Evolutionary conservation across 2,329 filamentous ascomycete genomes (phyloP).

Genomic region (Diplodia scrobiculata): DNA sequence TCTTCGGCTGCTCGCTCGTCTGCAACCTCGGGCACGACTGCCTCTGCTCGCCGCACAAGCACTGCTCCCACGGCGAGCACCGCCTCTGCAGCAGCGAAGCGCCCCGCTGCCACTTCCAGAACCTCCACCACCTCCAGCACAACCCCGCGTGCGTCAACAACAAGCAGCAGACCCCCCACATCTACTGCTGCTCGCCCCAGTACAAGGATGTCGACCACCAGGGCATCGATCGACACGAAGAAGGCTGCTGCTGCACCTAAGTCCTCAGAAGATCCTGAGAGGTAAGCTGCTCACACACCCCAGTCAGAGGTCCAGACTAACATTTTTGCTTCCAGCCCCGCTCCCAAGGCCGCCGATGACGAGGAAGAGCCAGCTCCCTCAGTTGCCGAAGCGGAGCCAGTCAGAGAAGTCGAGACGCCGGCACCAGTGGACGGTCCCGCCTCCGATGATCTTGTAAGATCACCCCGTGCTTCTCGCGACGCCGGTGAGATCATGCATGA

Average conservation of each 20-base stretch:
- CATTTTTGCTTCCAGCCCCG: background rate
- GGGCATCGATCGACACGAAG: conserved; percentile 15
- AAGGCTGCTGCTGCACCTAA: conserved; percentile 7
- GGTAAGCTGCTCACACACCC: conserved; percentile 1
- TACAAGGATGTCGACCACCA: conserved; percentile 12
- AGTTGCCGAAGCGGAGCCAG: background rate
- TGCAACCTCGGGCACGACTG: conserved; percentile 6
- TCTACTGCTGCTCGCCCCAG: conserved; percentile 18
- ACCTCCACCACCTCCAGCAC: conserved; percentile 9
- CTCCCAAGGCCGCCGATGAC: conserved; percentile 3
- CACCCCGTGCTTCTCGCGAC: conserved; percentile 25
- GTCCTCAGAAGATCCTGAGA: conserved; percentile 11
- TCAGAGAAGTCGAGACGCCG: conserved; percentile 13
- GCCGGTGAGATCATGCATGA: conserved; percentile 26
- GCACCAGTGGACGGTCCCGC: conserved; percentile 10
- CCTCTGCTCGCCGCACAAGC: conserved; percentile 6
- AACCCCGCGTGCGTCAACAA: conserved; percentile 4
- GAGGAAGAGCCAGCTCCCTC: conserved; percentile 16
- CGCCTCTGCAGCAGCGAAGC: conserved; percentile 10
- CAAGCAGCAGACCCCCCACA: background rate
- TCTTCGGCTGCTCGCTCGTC: conserved; percentile 19
- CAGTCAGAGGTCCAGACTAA: background rate
- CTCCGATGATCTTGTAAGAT: conserved; percentile 18
- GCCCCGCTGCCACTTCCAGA: conserved; percentile 1
- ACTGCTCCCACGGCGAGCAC: conserved; percentile 9